Evolutionary conservation across 1,284 basidiomycete species (phyloP).

Genomic region (Ceratobasidium theobromae): DNA sequence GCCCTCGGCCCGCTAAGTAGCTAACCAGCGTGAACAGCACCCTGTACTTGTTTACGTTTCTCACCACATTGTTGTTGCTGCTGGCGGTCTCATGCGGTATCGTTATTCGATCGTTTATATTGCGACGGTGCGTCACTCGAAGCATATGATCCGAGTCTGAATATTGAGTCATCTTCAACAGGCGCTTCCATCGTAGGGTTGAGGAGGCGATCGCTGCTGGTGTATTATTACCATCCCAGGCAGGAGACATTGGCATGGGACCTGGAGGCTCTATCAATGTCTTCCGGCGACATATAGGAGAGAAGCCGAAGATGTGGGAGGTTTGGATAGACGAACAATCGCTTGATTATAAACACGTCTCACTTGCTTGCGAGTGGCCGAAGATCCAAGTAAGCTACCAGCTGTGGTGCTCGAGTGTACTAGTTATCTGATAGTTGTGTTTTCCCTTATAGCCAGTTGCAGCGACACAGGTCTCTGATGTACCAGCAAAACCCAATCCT

Average conservation of each 20-base stretch:
- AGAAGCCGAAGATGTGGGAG: slow-evolving; percentile 43
- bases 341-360: neutral
- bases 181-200: slow-evolving; percentile 41
- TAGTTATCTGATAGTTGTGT: neutral
- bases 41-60: slow-evolving; percentile 46
- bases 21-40: slow-evolving; percentile 22
- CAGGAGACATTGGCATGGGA: neutral
- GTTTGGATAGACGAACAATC: slow-evolving; percentile 31
- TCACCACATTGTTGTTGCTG: slow-evolving; percentile 44
- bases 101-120: slow-evolving; percentile 42
- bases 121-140: slow-evolving; percentile 37
- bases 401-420: neutral
- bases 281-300: slow-evolving; percentile 37
- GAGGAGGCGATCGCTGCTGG: slow-evolving; percentile 42
- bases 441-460: slow-evolving; percentile 3
- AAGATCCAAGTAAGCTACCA: slow-evolving; percentile 11
- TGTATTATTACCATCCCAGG: slow-evolving; percentile 39
- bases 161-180: slow-evolving; percentile 4
- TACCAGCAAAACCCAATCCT: neutral
- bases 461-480: slow-evolving; percentile 1
- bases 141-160: neutral
- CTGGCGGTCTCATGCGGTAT: slow-evolving; percentile 41
- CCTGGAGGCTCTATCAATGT: slow-evolving; percentile 36
- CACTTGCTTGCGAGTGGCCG: neutral
- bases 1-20: neutral